Conservation (phyloP, 2,329 filamentous ascomycete species). For the Myriosclerotinia scirpicola region DNA sequence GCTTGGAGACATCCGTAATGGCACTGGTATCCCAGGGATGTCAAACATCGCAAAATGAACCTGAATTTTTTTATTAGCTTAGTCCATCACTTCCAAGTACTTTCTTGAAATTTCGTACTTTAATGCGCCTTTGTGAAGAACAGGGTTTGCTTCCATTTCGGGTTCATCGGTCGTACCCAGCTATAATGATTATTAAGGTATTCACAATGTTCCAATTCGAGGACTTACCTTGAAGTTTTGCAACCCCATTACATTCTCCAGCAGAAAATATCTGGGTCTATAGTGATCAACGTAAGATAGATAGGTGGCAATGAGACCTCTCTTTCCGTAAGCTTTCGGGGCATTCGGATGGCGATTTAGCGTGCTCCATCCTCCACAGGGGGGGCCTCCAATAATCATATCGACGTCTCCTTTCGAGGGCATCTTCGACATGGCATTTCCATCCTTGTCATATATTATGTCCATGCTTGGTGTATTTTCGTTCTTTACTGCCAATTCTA, state of each 20-base stretch:
- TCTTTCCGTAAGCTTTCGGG: conserved; percentile 27
- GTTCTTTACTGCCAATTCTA: conserved; percentile 6
- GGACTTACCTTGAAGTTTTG: conserved; percentile 22
- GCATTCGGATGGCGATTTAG: conserved; percentile 24
- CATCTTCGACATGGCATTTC: conserved; percentile 12
- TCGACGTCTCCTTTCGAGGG: conserved; percentile 27
- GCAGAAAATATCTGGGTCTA: conserved; percentile 32
- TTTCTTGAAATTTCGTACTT: conserved; percentile 13
- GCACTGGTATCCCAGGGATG: conserved; percentile 31
- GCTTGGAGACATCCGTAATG: conserved; percentile 29
- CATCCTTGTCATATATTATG: not conserved
- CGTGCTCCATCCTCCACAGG: conserved; percentile 28
- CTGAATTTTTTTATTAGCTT: conserved; percentile 15
- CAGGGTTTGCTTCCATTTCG: not conserved
- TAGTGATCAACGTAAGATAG: conserved; percentile 34
- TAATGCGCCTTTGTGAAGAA: conserved; percentile 17
- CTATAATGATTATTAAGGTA: conserved; percentile 4
- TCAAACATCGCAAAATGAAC: conserved; percentile 31
- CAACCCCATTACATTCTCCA: conserved; percentile 34
- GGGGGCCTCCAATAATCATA: conserved; percentile 26
- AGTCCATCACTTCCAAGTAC: not conserved
- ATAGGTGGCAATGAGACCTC: conserved; percentile 29
- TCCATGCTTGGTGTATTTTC: too few species aligned
- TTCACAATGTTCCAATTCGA: not conserved
- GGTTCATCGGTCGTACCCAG: not conserved